Evolutionary conservation across 495 filamentous ascomycete genomes (phyloP).

Genomic region (Copromyces sp.): DNA sequence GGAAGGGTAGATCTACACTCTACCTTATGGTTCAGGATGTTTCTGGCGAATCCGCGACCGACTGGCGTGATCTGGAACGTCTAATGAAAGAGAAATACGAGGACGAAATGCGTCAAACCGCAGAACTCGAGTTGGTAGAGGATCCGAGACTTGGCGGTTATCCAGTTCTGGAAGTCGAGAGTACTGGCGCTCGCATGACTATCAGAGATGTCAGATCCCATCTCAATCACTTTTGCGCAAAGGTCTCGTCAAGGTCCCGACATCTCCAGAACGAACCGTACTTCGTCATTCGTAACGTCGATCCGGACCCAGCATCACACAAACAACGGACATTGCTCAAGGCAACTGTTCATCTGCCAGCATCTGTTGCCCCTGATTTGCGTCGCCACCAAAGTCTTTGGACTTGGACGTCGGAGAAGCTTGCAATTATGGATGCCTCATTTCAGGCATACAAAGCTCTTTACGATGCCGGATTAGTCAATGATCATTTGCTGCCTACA

Average conservation of each 20-base stretch:
- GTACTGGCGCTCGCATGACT: conserved; percentile 60
- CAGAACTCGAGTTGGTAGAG: conserved; percentile 41
- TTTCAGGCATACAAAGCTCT: conserved; percentile 71
- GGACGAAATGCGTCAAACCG: conserved; percentile 50
- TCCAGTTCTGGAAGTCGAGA: conserved; percentile 35
- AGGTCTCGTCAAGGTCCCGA: conserved; percentile 38
- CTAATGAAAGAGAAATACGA: conserved; percentile 66
- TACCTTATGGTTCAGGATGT: conserved; percentile 46
- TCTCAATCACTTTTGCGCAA: conserved; percentile 72
- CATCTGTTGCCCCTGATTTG: conserved; percentile 53
- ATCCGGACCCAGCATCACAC: neutral
- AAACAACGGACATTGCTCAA: conserved; percentile 17
- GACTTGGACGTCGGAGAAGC: conserved; percentile 61
- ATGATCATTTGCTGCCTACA: conserved; percentile 67
- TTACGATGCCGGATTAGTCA: conserved; percentile 59
- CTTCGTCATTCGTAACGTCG: conserved; percentile 26
- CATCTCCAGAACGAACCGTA: conserved; percentile 25
- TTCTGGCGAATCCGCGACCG: conserved; percentile 20
- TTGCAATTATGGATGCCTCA: conserved; percentile 71
- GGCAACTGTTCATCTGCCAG: conserved; percentile 61
- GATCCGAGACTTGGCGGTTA: conserved; percentile 38
- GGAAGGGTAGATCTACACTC: conserved; percentile 60
- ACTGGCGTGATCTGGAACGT: conserved; percentile 56
- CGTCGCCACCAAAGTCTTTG: conserved; percentile 42
- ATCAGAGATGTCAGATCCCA: conserved; percentile 62